Evolutionary conservation across 306 rosid species (phyloP).

Genomic region (Gastrolobium villosum): DNA sequence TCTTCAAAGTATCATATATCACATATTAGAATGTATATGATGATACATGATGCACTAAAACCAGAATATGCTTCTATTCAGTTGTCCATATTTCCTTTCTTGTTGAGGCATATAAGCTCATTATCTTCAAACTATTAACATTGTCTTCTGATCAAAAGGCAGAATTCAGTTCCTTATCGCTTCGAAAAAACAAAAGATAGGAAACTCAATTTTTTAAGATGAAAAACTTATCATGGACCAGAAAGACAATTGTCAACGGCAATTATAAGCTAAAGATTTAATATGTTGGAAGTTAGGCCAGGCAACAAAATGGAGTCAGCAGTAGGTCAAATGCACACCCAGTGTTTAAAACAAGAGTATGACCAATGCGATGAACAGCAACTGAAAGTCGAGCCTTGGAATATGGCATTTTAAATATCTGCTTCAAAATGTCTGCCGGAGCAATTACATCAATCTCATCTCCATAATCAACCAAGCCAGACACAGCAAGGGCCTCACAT

Average conservation of each 20-base stretch:
- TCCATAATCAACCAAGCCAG: constrained; percentile 93
- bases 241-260: constrained; percentile 38
- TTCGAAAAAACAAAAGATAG: constrained; percentile 30
- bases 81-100: constrained; percentile 22
- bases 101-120: constrained; percentile 12
- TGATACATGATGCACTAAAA: constrained; percentile 31
- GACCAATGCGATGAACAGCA: constrained; percentile 91
- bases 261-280: constrained; percentile 25
- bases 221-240: constrained; percentile 39
- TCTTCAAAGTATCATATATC: constrained; percentile 9
- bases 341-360: constrained; percentile 86
- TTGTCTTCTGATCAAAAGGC: constrained; percentile 11
- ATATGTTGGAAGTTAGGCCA: constrained; percentile 27
- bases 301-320: constrained; percentile 18
- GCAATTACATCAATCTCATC: constrained; percentile 97
- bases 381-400: constrained; percentile 92
- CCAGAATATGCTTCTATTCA: constrained; percentile 34
- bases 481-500: constrained; percentile 90
- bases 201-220: constrained; percentile 36
- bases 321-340: constrained; percentile 67
- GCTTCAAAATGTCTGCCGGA: constrained; percentile 94
- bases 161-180: background rate
- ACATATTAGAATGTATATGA: constrained; percentile 7
- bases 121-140: constrained; percentile 22
- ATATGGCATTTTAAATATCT: constrained; percentile 95